A percentile compares a stretch with the other conserved stretches of the same genome.
Conservation (phyloP, 495 filamentous ascomycete species). For the Penicillium goetzii region DNA sequence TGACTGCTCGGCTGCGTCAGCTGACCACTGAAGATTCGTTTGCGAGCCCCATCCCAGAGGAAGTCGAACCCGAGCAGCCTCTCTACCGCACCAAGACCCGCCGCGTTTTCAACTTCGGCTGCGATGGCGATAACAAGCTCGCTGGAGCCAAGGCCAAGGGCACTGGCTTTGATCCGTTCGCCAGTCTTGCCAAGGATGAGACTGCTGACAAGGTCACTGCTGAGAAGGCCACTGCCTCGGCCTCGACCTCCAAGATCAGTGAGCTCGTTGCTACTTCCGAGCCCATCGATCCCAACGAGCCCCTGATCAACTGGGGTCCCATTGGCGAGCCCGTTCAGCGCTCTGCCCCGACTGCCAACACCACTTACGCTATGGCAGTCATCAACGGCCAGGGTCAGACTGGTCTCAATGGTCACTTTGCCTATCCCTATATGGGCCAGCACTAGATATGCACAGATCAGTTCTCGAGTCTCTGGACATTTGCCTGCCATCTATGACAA, state of each 20-base stretch:
- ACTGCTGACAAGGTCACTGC: too few relatives aligned
- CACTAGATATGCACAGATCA: constrained; percentile 1
- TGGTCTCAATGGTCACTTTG: too few relatives aligned
- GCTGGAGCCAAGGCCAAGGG: too few relatives aligned
- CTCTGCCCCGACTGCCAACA: not conserved
- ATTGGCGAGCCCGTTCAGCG: constrained; percentile 14
- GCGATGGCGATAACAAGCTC: not conserved
- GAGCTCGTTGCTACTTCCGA: not conserved
- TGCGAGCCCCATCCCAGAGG: too few relatives aligned
- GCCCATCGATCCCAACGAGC: constrained; percentile 5
- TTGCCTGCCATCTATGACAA: constrained; percentile 2
- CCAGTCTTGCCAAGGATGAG: not conserved
- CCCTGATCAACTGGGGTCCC: constrained; percentile 5
- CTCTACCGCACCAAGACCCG: constrained; percentile 7
- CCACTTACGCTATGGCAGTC: not conserved
- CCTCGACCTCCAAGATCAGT: not conserved
- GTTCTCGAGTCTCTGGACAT: not conserved
- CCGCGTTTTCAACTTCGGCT: not conserved
- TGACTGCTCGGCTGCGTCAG: not conserved
- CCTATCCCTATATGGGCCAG: not conserved
- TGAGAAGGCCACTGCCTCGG: not conserved
- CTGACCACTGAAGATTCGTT: not conserved
- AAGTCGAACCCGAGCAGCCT: not conserved
- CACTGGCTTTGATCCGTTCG: not conserved
- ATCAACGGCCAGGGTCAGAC: not conserved